A percentile compares a stretch with the other conserved stretches of the same genome.
Conservation (phyloP, 768 basidiomycete genomes). For the Dacryopinax primogenitus region DNA sequence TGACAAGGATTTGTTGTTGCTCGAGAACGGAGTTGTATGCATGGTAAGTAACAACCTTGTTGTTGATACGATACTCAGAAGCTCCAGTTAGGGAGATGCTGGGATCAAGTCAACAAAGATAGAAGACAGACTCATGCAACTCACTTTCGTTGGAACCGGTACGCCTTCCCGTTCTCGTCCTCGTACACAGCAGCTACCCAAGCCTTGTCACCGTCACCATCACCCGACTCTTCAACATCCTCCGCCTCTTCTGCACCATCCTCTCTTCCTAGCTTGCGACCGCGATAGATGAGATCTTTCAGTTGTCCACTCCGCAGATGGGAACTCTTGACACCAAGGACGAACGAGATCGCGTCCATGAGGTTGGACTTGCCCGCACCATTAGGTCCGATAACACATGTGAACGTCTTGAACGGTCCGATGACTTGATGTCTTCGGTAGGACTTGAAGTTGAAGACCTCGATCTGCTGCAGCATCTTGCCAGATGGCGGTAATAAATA, state of each 20-base stretch:
- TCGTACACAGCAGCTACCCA: constrained; percentile 90
- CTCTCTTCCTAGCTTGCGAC: constrained; percentile 47
- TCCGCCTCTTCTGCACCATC: constrained; percentile 34
- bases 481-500: not conserved
- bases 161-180: constrained; percentile 66
- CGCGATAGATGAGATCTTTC: constrained; percentile 92
- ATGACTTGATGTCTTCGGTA: constrained; percentile 83
- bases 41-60: constrained; percentile 65
- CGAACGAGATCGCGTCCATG: constrained; percentile 99
- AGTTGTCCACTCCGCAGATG: constrained; percentile 87
- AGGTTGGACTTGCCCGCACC: constrained; percentile 97
- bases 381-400: constrained; percentile 95
- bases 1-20: constrained; percentile 88
- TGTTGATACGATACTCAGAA: constrained; percentile 84
- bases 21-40: constrained; percentile 81
- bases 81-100: constrained; percentile 80
- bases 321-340: constrained; percentile 87
- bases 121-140: constrained; percentile 26
- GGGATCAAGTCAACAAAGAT: constrained; percentile 11
- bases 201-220: constrained; percentile 79
- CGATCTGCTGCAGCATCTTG: constrained; percentile 35
- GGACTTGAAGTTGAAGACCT: constrained; percentile 94
- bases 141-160: constrained; percentile 83
- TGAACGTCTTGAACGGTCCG: constrained; percentile 86
- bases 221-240: constrained; percentile 40